Base-by-base conservation (phyloP, 2,329 filamentous ascomycete species). In the Monosporascus cannonballus region DNA sequence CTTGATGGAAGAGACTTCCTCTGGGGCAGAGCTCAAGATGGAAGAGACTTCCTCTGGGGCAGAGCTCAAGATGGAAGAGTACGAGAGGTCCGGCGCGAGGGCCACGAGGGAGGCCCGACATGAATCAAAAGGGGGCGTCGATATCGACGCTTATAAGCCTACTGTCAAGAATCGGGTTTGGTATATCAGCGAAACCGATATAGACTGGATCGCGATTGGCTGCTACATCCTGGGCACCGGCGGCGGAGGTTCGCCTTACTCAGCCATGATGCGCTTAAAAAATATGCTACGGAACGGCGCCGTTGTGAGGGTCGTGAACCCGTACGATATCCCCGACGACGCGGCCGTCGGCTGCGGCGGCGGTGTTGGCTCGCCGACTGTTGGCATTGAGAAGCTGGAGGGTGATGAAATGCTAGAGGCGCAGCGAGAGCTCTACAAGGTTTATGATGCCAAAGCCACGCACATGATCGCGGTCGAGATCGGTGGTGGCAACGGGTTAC, bases 381-480 rank as follows among this genome's bases (percentile, higher is more conserved):
- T 85, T 0, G 74, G 74, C 1, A 79, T 83, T 52, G 83, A 86
- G 67, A 81, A 83, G 59, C 73, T 84, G 0, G 72, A 75, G 1
- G 79, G 78, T 14, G 75, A 82, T 58, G 81, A 85, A 63, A 74
- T 80, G 59, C 68, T 76, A 41, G 66, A 80, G 48, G 71, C 77
- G 2, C 77, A 79, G 54, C 58, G 61, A 1, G 79, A 80, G 59
- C 69, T 86, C 11, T 81, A 78, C 65, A 75, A 77, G 47, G 51
- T 62, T 46, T 75, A 77, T 38, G 63, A 67, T 17, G 62, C 48
- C 25, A 49, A 64, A 1, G 75, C 79, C 22, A 78, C 82, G 20
- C 79, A 81, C 38, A 78, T 86, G 55, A 80, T 87, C 55, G 76
- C 80, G 1, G 65, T 86, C 11, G 84, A 87, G 60, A 84, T 87